Conservation (phyloP, 202 grass and related monocot species). For the Miscanthus sacchariflorus region DNA sequence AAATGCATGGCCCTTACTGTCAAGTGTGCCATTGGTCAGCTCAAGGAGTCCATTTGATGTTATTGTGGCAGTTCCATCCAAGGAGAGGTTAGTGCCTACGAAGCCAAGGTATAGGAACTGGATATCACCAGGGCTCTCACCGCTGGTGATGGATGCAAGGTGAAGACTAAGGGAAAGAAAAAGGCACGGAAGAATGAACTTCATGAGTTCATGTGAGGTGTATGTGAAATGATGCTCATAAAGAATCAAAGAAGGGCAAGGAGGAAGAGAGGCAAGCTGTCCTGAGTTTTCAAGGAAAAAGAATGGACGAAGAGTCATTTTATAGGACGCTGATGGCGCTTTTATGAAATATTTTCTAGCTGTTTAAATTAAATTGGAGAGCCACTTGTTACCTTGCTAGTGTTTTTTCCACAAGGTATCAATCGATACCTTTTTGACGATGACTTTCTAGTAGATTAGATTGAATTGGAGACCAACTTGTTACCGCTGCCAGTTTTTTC, state of each 20-base stretch:
- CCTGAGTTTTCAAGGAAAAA: too few relatives aligned
- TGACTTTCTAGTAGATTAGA: background rate
- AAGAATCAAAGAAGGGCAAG: background rate
- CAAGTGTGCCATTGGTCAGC: slow-evolving; percentile 16
- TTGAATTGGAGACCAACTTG: background rate
- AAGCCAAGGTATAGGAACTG: slow-evolving; percentile 9
- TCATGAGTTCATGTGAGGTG: background rate
- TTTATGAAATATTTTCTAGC: background rate
- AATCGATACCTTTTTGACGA: too few relatives aligned
- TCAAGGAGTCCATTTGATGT: slow-evolving; percentile 18
- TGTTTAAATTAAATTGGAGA: background rate
- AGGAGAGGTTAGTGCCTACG: background rate
- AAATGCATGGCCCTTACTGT: slow-evolving; percentile 17
- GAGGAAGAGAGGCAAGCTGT: background rate
- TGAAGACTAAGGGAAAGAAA: background rate
- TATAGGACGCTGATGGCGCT: background rate
- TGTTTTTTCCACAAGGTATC: too few relatives aligned
- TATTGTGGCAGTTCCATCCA: background rate
- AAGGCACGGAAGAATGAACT: background rate
- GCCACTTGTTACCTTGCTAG: too few relatives aligned
- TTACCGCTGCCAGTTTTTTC: background rate
- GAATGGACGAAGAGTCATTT: too few relatives aligned
- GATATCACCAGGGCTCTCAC: background rate
- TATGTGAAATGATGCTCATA: background rate
- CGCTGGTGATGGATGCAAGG: background rate